phyloP scores from a whole-genome alignment of 2,329 filamentous ascomycete species.

The Fusarium sp. region DNA sequence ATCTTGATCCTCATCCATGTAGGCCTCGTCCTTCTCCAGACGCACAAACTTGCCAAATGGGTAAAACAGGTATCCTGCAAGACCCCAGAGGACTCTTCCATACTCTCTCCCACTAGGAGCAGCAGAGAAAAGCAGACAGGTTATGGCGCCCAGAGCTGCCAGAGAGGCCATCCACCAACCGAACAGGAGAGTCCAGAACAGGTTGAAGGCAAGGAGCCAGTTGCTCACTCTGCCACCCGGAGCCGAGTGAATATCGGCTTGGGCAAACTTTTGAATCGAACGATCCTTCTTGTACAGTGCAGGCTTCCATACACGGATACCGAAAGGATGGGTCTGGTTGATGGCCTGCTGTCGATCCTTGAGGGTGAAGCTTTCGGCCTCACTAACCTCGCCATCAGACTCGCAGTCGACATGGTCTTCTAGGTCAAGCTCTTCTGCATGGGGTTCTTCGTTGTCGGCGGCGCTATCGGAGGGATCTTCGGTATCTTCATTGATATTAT shows the following conservation, averaged over 20 bases:
- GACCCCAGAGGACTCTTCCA: slow-evolving; percentile 83
- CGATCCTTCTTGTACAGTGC: slow-evolving; percentile 97
- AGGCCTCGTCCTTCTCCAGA: slow-evolving; percentile 92
- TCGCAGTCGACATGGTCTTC: slow-evolving; percentile 69
- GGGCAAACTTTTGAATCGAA: slow-evolving; percentile 95
- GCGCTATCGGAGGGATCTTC: slow-evolving; percentile 38
- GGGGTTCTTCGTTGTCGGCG: slow-evolving; percentile 47
- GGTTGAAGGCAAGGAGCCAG: slow-evolving; percentile 89
- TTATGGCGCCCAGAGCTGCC: slow-evolving; percentile 77
- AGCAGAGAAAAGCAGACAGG: slow-evolving; percentile 84
- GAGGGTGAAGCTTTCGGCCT: slow-evolving; percentile 96
- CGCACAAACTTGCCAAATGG: slow-evolving; percentile 97
- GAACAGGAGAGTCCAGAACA: slow-evolving; percentile 90
- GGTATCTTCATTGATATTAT: slow-evolving; percentile 39
- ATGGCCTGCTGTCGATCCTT: slow-evolving; percentile 98
- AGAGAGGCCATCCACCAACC: slow-evolving; percentile 95
- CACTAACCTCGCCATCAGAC: slow-evolving; percentile 81
- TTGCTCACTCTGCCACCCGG: slow-evolving; percentile 87
- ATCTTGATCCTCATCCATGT: slow-evolving; percentile 92
- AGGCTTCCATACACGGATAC: slow-evolving; percentile 98
- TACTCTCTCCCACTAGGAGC: slow-evolving; percentile 86
- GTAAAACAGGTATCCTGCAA: slow-evolving; percentile 90
- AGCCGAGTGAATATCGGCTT: slow-evolving; percentile 95
- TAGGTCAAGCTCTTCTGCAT: slow-evolving; percentile 52
- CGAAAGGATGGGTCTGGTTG: slow-evolving; percentile 98